Base-by-base conservation (phyloP, 2,329 filamentous ascomycete species). In the Nannizziopsis barbatae region DNA sequence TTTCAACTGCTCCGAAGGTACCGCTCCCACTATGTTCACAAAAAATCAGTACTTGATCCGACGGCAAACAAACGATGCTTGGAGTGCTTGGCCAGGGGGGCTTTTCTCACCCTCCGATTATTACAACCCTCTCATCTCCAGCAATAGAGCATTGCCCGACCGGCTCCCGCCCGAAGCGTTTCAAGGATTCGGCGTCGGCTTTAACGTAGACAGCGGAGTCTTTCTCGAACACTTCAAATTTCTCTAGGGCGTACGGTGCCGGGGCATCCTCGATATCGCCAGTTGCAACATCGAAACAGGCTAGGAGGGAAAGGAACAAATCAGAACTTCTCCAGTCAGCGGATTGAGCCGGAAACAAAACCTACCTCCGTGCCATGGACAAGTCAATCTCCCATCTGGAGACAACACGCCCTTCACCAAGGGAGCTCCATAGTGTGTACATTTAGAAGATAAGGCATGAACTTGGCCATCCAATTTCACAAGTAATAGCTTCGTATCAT, bases 201-300 rank as follows among this genome's bases (percentile, higher is more conserved):
- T 82, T 82, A 54, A 98, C 79, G 64, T 88, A 96, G 1, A 95
- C 81, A 4, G 77, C 83, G 30, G 86, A 88, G 57, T 92, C 80
- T 60, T 83, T 88, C 64, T 94, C 82, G 30, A 79, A 71, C 30
- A 95, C 72, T 46, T 86, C 80, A 70, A 93, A 98, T 44, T 83
- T 82, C 40, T 84, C 77, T 20, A 98, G 71, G n/a, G 85, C 76
- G 60, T 96, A 87, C 20, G 94, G 77, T 1, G 86, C 92, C 0
- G 92, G 92, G 0, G 90, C 89, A 62, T 96, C 87, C 69, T 98
- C 92, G 51, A 96, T 85, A 59, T 98, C 92, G 46, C 92, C 92
- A 5, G 84, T 93, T 49, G 77, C 76, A 54, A 86, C 80, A 54
- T 87, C 92, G 71, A 95, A 98, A 73, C 92, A 98, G 50, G 92